Evolutionary conservation across 176 grass and related monocot genomes (phyloP).

Genomic region (Paspalum vaginatum): DNA sequence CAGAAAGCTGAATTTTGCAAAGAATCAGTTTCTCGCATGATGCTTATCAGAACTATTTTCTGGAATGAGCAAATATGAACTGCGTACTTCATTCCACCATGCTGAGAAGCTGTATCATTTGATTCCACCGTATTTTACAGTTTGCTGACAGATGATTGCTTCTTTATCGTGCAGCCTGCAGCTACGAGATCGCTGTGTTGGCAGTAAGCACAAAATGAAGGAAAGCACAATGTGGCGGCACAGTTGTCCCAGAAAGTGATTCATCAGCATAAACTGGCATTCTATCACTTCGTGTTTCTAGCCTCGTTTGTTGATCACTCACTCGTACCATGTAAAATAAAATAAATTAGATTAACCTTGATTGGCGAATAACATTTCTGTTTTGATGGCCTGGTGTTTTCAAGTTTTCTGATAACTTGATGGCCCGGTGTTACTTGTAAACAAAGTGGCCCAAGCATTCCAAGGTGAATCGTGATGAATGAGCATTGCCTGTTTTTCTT

Average conservation of each 20-base stretch:
- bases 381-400: background rate
- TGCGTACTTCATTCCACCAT: background rate
- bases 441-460: background rate
- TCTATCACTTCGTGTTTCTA: background rate
- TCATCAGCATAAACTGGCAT: slow-evolving; percentile 34
- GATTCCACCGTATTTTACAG: background rate
- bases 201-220: slow-evolving; percentile 31
- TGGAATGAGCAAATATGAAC: background rate
- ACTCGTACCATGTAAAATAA: slow-evolving; percentile 47
- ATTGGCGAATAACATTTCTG: background rate
- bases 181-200: slow-evolving; percentile 36
- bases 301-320: slow-evolving; percentile 7
- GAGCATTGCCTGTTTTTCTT: background rate
- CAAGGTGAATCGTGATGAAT: background rate
- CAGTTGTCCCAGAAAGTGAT: slow-evolving; percentile 3
- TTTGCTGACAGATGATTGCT: slow-evolving; percentile 9
- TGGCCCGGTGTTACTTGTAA: background rate
- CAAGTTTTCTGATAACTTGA: background rate
- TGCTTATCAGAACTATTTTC: slow-evolving; percentile 7
- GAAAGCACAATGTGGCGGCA: background rate
- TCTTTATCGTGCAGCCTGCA: slow-evolving; percentile 38
- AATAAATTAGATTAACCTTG: slow-evolving; percentile 40
- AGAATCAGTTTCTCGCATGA: background rate
- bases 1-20: background rate
- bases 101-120: background rate